Evolutionary conservation across 2,329 filamentous ascomycete genomes (phyloP).

Genomic region (Fusarium mundagurra): DNA sequence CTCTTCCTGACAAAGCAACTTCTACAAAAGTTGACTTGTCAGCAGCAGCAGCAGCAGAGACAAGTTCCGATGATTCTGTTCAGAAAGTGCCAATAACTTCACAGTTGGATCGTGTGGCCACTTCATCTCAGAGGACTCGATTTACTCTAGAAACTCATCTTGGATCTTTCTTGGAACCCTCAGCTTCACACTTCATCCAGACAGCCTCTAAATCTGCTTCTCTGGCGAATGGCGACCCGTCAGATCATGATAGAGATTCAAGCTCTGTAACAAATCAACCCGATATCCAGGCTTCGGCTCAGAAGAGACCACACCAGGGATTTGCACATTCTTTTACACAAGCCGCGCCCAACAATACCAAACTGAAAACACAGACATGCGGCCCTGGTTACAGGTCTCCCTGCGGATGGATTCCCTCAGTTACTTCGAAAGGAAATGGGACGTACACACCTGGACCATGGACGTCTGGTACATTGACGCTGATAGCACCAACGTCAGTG

Average conservation of each 20-base stretch:
- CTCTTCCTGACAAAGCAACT: neutral
- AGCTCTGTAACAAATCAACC: neutral
- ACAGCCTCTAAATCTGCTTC: neutral
- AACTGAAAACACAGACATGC: neutral
- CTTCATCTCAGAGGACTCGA: neutral
- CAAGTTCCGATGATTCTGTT: neutral
- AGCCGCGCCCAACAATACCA: constrained; percentile 8
- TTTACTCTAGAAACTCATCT: neutral
- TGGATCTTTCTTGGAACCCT: neutral
- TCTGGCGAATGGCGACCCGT: neutral
- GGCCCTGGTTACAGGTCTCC: neutral
- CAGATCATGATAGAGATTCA: neutral
- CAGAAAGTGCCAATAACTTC: neutral
- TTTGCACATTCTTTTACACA: constrained; percentile 3
- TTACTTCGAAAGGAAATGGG: constrained; percentile 21
- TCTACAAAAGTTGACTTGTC: neutral
- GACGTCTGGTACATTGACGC: constrained; percentile 11
- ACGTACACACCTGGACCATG: constrained; percentile 17
- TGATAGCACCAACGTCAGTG: constrained; percentile 26
- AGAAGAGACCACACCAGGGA: constrained; percentile 13
- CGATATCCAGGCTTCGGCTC: neutral
- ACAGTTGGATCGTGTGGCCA: neutral
- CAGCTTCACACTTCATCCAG: neutral
- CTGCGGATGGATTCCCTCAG: constrained; percentile 15
- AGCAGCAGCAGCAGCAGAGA: neutral